These are phyloP conservation scores for Phlyctochytrium arcticum DNA, from an alignment of 192 early-diverging fungal species.

Conservation along the genomic window DNA sequence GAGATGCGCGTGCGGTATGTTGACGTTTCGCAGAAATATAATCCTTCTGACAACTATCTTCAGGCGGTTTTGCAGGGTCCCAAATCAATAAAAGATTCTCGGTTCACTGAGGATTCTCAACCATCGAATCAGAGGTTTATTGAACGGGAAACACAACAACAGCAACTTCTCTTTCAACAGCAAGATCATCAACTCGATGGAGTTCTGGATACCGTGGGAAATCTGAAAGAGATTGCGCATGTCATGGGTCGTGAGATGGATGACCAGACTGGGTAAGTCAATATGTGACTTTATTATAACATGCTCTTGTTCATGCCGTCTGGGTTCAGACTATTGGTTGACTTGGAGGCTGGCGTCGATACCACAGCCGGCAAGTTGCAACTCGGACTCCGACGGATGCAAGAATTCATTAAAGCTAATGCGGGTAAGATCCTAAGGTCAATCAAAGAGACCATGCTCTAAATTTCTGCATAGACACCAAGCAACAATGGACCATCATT, in stretches of 20 bases:
- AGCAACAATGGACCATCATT: slow-evolving; percentile 47
- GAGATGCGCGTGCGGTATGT: slow-evolving; percentile 19
- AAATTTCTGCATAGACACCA: slow-evolving; percentile 25
- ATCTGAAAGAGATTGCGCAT: slow-evolving; percentile 44
- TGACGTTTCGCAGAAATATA: not conserved
- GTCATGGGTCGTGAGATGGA: slow-evolving; percentile 56
- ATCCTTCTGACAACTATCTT: not conserved
- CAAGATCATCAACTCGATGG: slow-evolving; percentile 54
- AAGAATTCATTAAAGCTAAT: slow-evolving; percentile 53
- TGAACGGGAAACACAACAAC: slow-evolving; percentile 40
- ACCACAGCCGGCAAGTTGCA: slow-evolving; percentile 44
- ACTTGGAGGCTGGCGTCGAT: slow-evolving; percentile 51
- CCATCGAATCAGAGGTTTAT: slow-evolving; percentile 32
- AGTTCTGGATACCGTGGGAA: slow-evolving; percentile 39
- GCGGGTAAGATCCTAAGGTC: slow-evolving; percentile 27
- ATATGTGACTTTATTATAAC: too few relatives aligned
- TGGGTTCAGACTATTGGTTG: slow-evolving; percentile 42
- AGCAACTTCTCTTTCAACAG: slow-evolving; percentile 43
- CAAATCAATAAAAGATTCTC: not conserved
- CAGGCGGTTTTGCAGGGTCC: not conserved
- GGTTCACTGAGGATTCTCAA: slow-evolving; percentile 21
- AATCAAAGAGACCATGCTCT: not conserved
- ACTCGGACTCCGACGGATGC: slow-evolving; percentile 42
- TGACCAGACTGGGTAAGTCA: slow-evolving; percentile 46
- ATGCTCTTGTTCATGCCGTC: too few relatives aligned